Base-by-base conservation (phyloP, 495 filamentous ascomycete genomes). In the Aspergillus bertholletiae region DNA sequence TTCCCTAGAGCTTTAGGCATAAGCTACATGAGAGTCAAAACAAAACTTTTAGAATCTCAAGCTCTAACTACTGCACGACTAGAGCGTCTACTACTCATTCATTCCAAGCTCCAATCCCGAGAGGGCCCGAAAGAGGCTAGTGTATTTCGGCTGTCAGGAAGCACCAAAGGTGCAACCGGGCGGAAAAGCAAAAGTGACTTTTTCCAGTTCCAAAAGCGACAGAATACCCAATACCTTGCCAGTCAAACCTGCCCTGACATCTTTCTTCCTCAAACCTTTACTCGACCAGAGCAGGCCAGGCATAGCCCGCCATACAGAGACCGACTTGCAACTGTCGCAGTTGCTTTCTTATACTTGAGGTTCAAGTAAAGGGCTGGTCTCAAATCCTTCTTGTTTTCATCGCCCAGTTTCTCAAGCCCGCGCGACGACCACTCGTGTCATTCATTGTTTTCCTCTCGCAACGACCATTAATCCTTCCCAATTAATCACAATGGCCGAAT, bases 401-500 rank as follows among this genome's bases (percentile, higher is more conserved):
- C 18, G n/a, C 26, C 7, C 34, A 15, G 15, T 54, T 58, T 39
- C 57, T 39, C 43, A 56, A 51, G 35, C 55, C 57, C 24, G 52
- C 43, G 45, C 48, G 24, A 54, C 47, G 22, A 49, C 47, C 46
- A 17, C 17, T 22, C 20, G 17, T 43, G 20, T 43, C 5, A 8
- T 43, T 18, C 18, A 43, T 43, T 30, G 18, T 49, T 11, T 12
- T 24, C 35, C 49, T 5, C 41, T 26, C 7, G 2, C 23, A 27
- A 22, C 24, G 8, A 45, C 28, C n/a, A 46, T 23, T 12, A 34
- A 39, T 24, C 34, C 46, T 37, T 57, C 24, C n/a, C 46, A 52
- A 59, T 22, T 28, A 49, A 47, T 55, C 58, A 72, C 69, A 64
- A 77, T 78, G 74, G 56, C 73, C 64, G 72, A 75, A 47, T 51